A percentile compares a stretch with the other conserved stretches of the same genome.
phyloP scores from a whole-genome alignment of 139 green algal species.

The Mychonastes homosphaera region DNA sequence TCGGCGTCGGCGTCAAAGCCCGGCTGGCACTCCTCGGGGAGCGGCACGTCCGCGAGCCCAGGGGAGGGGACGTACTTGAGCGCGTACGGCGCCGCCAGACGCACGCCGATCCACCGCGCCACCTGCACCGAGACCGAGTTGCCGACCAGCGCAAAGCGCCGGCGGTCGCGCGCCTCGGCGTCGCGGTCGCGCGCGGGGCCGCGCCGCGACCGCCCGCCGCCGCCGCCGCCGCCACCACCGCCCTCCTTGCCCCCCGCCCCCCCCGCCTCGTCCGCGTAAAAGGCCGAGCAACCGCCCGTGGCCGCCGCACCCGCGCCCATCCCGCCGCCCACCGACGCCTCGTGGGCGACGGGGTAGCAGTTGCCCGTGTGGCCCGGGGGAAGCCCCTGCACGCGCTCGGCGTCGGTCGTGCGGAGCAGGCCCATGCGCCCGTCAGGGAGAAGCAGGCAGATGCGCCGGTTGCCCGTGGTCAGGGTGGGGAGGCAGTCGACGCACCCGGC shows the following conservation, averaged over 20 bases:
- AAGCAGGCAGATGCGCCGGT: conserved; percentile 68
- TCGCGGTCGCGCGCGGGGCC: conserved; percentile 33
- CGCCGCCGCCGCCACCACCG: too few species aligned
- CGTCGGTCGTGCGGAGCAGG: conserved; percentile 64
- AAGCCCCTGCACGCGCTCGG: conserved; percentile 61
- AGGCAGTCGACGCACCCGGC: conserved; percentile 66
- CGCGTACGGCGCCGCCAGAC: conserved; percentile 35
- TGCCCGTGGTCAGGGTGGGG: conserved; percentile 78
- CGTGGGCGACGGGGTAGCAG: too few species aligned
- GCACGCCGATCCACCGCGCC: conserved; percentile 43
- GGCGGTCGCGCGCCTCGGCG: conserved; percentile 24
- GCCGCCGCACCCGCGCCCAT: too few species aligned
- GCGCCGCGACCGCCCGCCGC: too few species aligned
- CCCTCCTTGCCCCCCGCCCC: too few species aligned
- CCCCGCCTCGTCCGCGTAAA: too few species aligned
- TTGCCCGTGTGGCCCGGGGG: not conserved
- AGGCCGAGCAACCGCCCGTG: too few species aligned
- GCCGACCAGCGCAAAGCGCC: conserved; percentile 58
- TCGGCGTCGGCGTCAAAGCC: too few species aligned
- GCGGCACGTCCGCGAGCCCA: too few species aligned
- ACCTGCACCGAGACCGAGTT: conserved; percentile 74
- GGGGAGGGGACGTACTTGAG: conserved; percentile 30
- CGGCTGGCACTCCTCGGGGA: too few species aligned
- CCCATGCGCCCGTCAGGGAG: conserved; percentile 45
- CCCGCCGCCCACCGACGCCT: too few species aligned